A percentile compares a stretch with the other conserved stretches of the same genome.
Evolutionary conservation across 2,329 filamentous ascomycete species (phyloP).

Genomic region (Exserohilum rostratum): DNA sequence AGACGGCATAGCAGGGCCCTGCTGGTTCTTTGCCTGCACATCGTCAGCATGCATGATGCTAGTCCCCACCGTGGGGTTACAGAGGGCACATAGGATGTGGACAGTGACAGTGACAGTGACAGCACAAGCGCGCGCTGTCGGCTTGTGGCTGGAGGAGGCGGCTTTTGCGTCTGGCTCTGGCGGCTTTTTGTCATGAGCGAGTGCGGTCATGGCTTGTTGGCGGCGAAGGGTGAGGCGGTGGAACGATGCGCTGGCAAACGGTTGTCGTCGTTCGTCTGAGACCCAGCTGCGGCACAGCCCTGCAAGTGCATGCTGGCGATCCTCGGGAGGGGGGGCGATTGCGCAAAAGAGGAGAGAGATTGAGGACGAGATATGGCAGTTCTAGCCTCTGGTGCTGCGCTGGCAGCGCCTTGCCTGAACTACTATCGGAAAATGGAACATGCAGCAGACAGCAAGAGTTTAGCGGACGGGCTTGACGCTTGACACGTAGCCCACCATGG

Average conservation of each 20-base stretch:
- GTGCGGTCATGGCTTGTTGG: conserved; percentile 17
- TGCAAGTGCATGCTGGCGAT: conserved; percentile 27
- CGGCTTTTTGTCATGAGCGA: not conserved
- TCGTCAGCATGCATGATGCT: conserved; percentile 29
- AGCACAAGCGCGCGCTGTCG: conserved; percentile 25
- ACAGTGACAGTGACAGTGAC: conserved; percentile 3
- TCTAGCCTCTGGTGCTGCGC: conserved; percentile 37
- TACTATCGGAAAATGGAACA: conserved; percentile 33
- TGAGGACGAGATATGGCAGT: conserved; percentile 26
- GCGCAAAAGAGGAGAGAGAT: conserved; percentile 27
- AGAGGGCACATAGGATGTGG: conserved; percentile 8
- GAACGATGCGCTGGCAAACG: conserved; percentile 33
- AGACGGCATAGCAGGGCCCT: conserved; percentile 17
- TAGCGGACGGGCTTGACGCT: conserved; percentile 43
- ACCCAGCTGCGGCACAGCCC: conserved; percentile 31
- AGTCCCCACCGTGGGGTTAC: conserved; percentile 30
- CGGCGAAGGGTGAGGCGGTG: conserved; percentile 19
- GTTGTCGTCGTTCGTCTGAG: conserved; percentile 24
- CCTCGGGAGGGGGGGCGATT: conserved; percentile 17
- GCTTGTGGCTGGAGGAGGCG: conserved; percentile 30
- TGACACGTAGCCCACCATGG: conserved; percentile 46
- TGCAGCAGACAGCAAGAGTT: conserved; percentile 40
- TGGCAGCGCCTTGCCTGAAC: conserved; percentile 44
- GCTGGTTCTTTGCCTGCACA: conserved; percentile 9
- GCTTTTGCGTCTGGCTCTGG: not conserved